Percentiles rank a stretch among this genome's conserved stretches.
phyloP scores from a whole-genome alignment of 148 eudicot genomes.

The Cornus kousa region DNA sequence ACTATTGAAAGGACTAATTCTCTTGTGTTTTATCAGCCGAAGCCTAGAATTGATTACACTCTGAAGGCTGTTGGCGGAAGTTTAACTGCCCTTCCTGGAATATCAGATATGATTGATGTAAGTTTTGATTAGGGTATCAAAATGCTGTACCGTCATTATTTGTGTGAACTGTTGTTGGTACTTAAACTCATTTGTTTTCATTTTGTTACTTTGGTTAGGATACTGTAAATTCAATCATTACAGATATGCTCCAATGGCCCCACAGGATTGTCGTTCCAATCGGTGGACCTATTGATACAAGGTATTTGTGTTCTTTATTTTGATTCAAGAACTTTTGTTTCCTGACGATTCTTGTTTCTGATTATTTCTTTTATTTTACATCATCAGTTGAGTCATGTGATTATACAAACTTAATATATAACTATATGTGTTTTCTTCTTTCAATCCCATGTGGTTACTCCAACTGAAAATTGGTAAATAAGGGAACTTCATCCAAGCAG shows the following conservation, averaged over 20 bases:
- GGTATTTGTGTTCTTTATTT: conserved; percentile 37
- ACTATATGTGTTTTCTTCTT: not conserved
- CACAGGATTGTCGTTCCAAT: conserved; percentile 99
- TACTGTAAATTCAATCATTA: conserved; percentile 78
- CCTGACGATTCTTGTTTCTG: not conserved
- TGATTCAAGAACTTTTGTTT: not conserved
- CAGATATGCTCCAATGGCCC: conserved; percentile 93
- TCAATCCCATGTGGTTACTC: not conserved
- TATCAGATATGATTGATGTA: conserved; percentile 97
- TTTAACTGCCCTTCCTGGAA: conserved; percentile 91
- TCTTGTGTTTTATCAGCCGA: conserved; percentile 56
- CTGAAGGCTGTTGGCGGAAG: conserved; percentile 97
- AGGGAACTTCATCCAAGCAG: not conserved
- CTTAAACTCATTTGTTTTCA: conserved; percentile 8
- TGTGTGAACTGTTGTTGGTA: conserved; percentile 13
- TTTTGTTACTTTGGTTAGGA: conserved; percentile 47
- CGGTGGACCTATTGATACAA: conserved; percentile 80
- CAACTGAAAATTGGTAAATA: not conserved
- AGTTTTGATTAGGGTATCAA: conserved; percentile 18
- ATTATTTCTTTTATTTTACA: not conserved
- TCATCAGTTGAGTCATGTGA: not conserved
- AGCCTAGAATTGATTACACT: conserved; percentile 86
- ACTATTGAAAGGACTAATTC: conserved; percentile 5
- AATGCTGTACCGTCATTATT: conserved; percentile 8
- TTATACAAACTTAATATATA: not conserved